These are phyloP conservation scores for Phellinidium pouzarii DNA, from an alignment of 1,284 basidiomycete species.

Conservation along the genomic window DNA sequence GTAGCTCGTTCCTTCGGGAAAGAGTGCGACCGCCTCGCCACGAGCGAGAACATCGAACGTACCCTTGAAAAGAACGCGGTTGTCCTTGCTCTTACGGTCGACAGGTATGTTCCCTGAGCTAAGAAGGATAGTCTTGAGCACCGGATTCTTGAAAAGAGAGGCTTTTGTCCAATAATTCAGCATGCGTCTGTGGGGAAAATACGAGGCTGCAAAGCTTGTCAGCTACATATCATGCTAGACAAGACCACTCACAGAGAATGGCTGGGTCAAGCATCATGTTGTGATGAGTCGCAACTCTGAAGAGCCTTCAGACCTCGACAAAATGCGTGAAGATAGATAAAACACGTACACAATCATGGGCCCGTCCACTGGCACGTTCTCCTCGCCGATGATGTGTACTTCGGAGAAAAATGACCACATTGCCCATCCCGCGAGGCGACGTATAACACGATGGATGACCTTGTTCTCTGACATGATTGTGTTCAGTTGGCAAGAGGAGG, in stretches of 20 bases:
- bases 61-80: slow-evolving; percentile 82
- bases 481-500: background rate
- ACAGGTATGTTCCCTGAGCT: slow-evolving; percentile 95
- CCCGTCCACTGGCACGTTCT: slow-evolving; percentile 78
- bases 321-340: slow-evolving; percentile 8
- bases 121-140: slow-evolving; percentile 68
- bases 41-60: slow-evolving; percentile 81
- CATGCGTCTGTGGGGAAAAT: slow-evolving; percentile 71
- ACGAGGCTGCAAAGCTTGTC: slow-evolving; percentile 45
- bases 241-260: slow-evolving; percentile 57
- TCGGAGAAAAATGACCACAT: slow-evolving; percentile 83
- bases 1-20: slow-evolving; percentile 89
- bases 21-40: slow-evolving; percentile 82
- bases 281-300: slow-evolving; percentile 81
- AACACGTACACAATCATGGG: slow-evolving; percentile 80
- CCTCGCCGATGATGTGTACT: slow-evolving; percentile 74
- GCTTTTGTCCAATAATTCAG: slow-evolving; percentile 95
- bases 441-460: slow-evolving; percentile 55
- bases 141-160: slow-evolving; percentile 72
- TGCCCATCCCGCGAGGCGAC: slow-evolving; percentile 64
- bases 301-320: slow-evolving; percentile 15
- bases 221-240: slow-evolving; percentile 18
- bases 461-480: slow-evolving; percentile 32
- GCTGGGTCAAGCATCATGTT: slow-evolving; percentile 91
- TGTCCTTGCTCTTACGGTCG: slow-evolving; percentile 87